These are phyloP conservation scores for Gautieria morchelliformis DNA, from an alignment of 768 basidiomycete genomes.

Conservation along the genomic window DNA sequence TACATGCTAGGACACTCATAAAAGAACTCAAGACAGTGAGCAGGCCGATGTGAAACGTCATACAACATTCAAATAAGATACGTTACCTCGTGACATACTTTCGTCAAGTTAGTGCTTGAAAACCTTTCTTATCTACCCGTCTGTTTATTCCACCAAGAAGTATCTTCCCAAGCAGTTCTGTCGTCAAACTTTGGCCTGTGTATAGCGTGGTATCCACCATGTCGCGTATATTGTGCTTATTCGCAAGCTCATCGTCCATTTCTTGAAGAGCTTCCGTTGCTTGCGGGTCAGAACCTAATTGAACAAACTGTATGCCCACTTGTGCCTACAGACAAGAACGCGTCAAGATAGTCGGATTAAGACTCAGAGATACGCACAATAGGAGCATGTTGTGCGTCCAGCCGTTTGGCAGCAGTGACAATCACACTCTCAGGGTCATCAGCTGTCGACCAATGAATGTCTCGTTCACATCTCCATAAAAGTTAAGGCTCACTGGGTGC, in stretches of 20 bases:
- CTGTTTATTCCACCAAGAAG: slow-evolving; percentile 61
- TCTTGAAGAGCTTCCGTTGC: slow-evolving; percentile 29
- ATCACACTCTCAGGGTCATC: slow-evolving; percentile 20
- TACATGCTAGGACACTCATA: too few species aligned
- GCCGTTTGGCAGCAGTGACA: slow-evolving; percentile 17
- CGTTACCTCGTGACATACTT: slow-evolving; percentile 7
- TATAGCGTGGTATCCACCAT: slow-evolving; percentile 66
- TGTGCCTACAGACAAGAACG: slow-evolving; percentile 13
- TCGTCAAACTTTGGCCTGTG: slow-evolving; percentile 31
- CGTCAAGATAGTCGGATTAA: not conserved
- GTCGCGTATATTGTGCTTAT: slow-evolving; percentile 38
- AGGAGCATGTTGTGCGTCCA: slow-evolving; percentile 26
- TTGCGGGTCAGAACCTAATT: slow-evolving; percentile 37
- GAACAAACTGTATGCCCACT: slow-evolving; percentile 25
- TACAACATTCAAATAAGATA: not conserved
- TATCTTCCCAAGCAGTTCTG: slow-evolving; percentile 47
- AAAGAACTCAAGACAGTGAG: too few species aligned
- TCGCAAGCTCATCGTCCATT: slow-evolving; percentile 48
- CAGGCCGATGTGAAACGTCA: not conserved
- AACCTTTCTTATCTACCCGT: slow-evolving; percentile 31
- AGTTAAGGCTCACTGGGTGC: slow-evolving; percentile 34
- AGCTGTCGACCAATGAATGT: slow-evolving; percentile 4
- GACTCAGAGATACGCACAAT: slow-evolving; percentile 9
- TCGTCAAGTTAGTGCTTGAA: slow-evolving; percentile 16
- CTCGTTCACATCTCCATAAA: not conserved